These are phyloP conservation scores for Hemileia vastatrix DNA, from an alignment of 1,284 basidiomycete species.

Conservation along the genomic window DNA sequence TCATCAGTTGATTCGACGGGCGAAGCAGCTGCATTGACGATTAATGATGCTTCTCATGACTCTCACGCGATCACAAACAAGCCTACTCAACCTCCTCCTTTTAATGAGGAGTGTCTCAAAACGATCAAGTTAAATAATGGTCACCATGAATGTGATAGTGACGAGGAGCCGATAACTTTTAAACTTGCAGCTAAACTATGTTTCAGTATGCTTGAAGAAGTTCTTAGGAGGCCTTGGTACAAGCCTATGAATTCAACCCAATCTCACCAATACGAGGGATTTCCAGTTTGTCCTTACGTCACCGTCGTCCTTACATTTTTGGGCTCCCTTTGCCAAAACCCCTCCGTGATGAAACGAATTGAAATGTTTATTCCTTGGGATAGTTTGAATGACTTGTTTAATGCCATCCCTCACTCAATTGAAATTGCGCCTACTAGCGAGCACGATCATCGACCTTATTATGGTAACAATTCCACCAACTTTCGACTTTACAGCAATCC, in stretches of 20 bases:
- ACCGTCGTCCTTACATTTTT: conserved; percentile 79
- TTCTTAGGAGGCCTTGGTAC: conserved; percentile 56
- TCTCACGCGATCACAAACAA: not conserved
- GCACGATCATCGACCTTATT: too few species aligned
- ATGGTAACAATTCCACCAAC: conserved; percentile 46
- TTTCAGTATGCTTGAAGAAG: conserved; percentile 65
- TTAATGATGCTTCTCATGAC: not conserved
- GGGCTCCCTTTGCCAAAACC: conserved; percentile 60
- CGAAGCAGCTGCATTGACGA: not conserved
- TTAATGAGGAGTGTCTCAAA: not conserved
- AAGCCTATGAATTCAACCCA: conserved; percentile 55
- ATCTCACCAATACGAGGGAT: conserved; percentile 41
- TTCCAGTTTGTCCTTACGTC: conserved; percentile 62
- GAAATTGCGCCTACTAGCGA: conserved; percentile 53
- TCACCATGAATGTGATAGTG: conserved; percentile 29
- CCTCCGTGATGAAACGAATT: conserved; percentile 55
- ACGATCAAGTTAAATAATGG: not conserved
- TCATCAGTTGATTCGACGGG: not conserved
- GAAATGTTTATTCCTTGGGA: conserved; percentile 78
- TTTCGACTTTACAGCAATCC: conserved; percentile 53
- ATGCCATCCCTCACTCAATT: conserved; percentile 11
- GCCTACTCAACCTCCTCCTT: too few species aligned
- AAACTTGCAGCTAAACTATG: conserved; percentile 65
- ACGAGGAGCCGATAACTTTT: conserved; percentile 55
- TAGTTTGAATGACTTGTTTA: conserved; percentile 48